phyloP scores from a whole-genome alignment of 2,329 filamentous ascomycete genomes.

The Pseudogymnoascus sp. region DNA sequence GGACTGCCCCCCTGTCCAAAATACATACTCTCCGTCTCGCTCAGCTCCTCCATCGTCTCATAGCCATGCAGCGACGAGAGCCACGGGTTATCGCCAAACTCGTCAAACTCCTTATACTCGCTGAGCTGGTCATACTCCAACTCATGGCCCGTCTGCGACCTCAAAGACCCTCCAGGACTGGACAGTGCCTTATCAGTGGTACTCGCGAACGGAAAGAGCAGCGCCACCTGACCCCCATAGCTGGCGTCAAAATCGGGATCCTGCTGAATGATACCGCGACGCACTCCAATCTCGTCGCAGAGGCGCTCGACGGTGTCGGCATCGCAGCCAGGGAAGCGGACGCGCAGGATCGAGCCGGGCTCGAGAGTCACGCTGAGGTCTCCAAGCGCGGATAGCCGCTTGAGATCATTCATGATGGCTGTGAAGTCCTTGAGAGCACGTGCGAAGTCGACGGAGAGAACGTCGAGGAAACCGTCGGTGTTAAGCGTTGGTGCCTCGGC shows the following conservation, averaged over 20 bases:
- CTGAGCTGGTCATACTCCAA: slow-evolving; percentile 7
- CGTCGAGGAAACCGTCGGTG: slow-evolving; percentile 74
- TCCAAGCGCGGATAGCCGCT: slow-evolving; percentile 66
- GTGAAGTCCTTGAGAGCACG: slow-evolving; percentile 78
- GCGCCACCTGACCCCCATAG: slow-evolving; percentile 62
- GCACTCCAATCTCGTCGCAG: slow-evolving; percentile 80
- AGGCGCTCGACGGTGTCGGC: slow-evolving; percentile 71
- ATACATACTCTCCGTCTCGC: slow-evolving; percentile 25
- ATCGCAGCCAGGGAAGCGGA: slow-evolving; percentile 89
- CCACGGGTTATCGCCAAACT: slow-evolving; percentile 22
- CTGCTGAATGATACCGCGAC: slow-evolving; percentile 69
- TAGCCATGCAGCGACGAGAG: slow-evolving; percentile 22
- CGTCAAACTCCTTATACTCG: slow-evolving; percentile 22
- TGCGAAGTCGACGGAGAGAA: slow-evolving; percentile 81
- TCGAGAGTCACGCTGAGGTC: slow-evolving; percentile 76
- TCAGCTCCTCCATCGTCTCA: slow-evolving; percentile 24
- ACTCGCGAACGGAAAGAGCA: slow-evolving; percentile 82
- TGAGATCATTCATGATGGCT: slow-evolving; percentile 71
- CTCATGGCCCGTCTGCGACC: slow-evolving; percentile 33
- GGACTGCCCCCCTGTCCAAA: slow-evolving; percentile 18
- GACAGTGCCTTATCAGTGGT: slow-evolving; percentile 36
- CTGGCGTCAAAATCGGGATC: slow-evolving; percentile 64
- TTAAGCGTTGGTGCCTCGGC: slow-evolving; percentile 57
- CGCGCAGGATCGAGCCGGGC: slow-evolving; percentile 51
- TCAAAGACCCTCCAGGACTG: slow-evolving; percentile 32